Evolutionary conservation across 2,329 filamentous ascomycete genomes (phyloP).

Genomic region (Ustulina deusta): DNA sequence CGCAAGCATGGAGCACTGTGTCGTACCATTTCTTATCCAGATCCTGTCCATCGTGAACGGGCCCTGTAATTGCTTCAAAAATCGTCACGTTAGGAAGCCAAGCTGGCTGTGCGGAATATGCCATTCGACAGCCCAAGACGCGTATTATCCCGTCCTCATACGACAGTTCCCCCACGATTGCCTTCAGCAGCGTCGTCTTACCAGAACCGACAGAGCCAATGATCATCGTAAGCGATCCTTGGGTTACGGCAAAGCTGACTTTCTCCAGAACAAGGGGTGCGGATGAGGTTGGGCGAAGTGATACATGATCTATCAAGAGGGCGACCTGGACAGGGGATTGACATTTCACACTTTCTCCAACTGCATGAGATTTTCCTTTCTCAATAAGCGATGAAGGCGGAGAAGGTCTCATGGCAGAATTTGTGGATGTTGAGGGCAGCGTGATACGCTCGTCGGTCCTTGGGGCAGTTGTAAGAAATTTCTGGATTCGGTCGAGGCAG

Average conservation of each 20-base stretch:
- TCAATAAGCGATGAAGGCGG: too few relatives aligned
- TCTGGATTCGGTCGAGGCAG: too few relatives aligned
- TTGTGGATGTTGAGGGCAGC: too few relatives aligned
- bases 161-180: background rate
- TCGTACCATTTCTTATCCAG: background rate
- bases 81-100: background rate
- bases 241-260: background rate
- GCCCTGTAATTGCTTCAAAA: background rate
- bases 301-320: conserved; percentile 6
- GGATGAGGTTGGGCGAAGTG: too few relatives aligned
- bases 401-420: too few relatives aligned
- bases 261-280: background rate
- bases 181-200: conserved; percentile 4
- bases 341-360: too few relatives aligned
- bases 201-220: conserved; percentile 1
- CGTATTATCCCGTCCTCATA: background rate
- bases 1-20: background rate
- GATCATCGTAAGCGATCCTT: background rate
- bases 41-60: background rate
- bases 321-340: too few relatives aligned
- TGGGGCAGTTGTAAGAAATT: too few relatives aligned
- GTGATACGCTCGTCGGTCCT: too few relatives aligned
- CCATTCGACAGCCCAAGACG: background rate
- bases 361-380: too few relatives aligned
- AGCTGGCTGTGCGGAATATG: conserved; percentile 5